Evolutionary conservation across 495 filamentous ascomycete genomes (phyloP).

Genomic region (Xylaria bambusicola): DNA sequence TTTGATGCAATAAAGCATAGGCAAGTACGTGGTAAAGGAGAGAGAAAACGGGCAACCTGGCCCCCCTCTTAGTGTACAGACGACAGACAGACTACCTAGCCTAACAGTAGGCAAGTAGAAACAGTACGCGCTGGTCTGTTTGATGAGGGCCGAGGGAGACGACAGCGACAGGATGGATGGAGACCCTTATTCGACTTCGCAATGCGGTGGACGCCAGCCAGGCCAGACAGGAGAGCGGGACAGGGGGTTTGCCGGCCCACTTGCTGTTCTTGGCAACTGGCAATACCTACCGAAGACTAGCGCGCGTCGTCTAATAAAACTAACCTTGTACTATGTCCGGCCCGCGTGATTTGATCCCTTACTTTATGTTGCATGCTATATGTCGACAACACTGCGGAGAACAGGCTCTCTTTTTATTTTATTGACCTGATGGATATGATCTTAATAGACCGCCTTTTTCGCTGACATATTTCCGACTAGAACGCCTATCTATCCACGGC

Average conservation of each 20-base stretch:
- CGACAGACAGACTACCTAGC: not conserved
- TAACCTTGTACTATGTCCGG: not conserved
- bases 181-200: not conserved
- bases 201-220: no score
- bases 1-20: slow-evolving; percentile 9
- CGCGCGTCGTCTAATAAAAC: not conserved
- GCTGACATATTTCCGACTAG: no score
- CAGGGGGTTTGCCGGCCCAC: not conserved
- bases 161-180: slow-evolving; percentile 1
- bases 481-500: no score
- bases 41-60: no score
- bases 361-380: no score
- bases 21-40: no score
- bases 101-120: not conserved
- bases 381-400: no score
- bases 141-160: slow-evolving; percentile 12
- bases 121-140: slow-evolving; percentile 11
- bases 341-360: no score
- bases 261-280: slow-evolving; percentile 6
- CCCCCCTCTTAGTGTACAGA: not conserved
- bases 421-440: no score
- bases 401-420: no score
- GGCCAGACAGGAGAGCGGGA: slow-evolving; percentile 6
- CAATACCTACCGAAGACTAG: no score
- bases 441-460: no score